phyloP scores from a whole-genome alignment of 805 yeast species.

The Tetrapisispora taiwanensis region DNA sequence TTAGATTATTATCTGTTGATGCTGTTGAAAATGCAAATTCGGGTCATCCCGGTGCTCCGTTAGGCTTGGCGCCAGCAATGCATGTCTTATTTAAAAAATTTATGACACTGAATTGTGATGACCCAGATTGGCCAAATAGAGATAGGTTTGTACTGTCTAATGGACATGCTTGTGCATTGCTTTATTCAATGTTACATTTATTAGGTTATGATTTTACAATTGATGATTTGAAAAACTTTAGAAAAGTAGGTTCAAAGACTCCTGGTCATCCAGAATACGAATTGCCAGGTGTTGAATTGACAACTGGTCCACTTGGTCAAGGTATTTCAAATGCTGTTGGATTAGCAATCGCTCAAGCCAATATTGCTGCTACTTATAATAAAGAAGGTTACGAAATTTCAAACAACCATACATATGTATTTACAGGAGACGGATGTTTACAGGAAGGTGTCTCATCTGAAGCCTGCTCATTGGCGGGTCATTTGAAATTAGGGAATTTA shows the following conservation, averaged over 20 bases:
- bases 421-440: constrained; percentile 96
- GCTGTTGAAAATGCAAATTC: constrained; percentile 82
- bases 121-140: constrained; percentile 88
- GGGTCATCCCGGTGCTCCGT: constrained; percentile 99
- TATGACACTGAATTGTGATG: constrained; percentile 80
- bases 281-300: constrained; percentile 88
- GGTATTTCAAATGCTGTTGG: constrained; percentile 96
- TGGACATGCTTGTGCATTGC: constrained; percentile 92
- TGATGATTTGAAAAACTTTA: constrained; percentile 82
- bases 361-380: constrained; percentile 86
- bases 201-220: constrained; percentile 66
- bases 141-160: constrained; percentile 92
- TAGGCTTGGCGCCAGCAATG: constrained; percentile 95
- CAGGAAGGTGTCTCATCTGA: constrained; percentile 97
- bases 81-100: constrained; percentile 66
- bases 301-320: constrained; percentile 98
- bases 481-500: constrained; percentile 83
- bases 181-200: constrained; percentile 77
- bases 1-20: constrained; percentile 83
- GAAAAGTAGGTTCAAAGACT: constrained; percentile 82
- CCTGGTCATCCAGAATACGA: constrained; percentile 98
- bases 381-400: constrained; percentile 61
- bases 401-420: constrained; percentile 64
- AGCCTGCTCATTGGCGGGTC: constrained; percentile 93
- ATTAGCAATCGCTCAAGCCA: constrained; percentile 87